Conservation (phyloP, 1,284 basidiomycete species). For the Earliella scabrosa region DNA sequence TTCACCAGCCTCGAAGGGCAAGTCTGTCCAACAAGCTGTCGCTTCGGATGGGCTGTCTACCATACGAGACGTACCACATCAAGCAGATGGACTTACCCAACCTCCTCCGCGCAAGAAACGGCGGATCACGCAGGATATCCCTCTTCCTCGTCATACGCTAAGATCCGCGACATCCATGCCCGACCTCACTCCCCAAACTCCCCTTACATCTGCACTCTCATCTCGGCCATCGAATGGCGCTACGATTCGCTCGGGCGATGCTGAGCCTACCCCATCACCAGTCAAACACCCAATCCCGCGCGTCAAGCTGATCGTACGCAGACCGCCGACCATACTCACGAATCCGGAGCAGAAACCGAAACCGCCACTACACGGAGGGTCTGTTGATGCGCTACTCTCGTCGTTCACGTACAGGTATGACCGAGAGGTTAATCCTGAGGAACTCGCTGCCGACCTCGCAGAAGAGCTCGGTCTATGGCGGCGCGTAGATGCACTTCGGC, state of each 20-base stretch:
- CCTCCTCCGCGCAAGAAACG: slow-evolving; percentile 30
- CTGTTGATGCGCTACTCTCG: slow-evolving; percentile 57
- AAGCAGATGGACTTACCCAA: not conserved
- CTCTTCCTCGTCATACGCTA: slow-evolving; percentile 2
- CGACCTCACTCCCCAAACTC: not conserved
- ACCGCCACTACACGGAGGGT: slow-evolving; percentile 52
- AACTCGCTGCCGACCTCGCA: slow-evolving; percentile 48
- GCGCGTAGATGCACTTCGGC: slow-evolving; percentile 52
- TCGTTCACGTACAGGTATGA: slow-evolving; percentile 62
- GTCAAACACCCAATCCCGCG: slow-evolving; percentile 50
- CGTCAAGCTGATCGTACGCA: slow-evolving; percentile 70
- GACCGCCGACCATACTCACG: slow-evolving; percentile 61
- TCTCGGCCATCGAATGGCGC: slow-evolving; percentile 4
- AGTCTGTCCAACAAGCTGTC: not conserved
- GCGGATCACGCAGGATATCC: slow-evolving; percentile 2
- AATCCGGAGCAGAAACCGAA: slow-evolving; percentile 71
- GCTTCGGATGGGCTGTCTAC: not conserved
- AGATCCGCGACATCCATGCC: slow-evolving; percentile 7
- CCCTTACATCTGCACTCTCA: not conserved
- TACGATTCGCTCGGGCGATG: slow-evolving; percentile 19
- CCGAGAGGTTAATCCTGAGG: slow-evolving; percentile 48
- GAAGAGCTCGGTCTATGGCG: slow-evolving; percentile 59
- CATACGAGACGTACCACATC: not conserved
- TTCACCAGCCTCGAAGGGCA: slow-evolving; percentile 2
- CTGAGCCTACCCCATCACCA: slow-evolving; percentile 26